phyloP scores from a whole-genome alignment of 768 basidiomycete genomes.

The Hericium alpestre region DNA sequence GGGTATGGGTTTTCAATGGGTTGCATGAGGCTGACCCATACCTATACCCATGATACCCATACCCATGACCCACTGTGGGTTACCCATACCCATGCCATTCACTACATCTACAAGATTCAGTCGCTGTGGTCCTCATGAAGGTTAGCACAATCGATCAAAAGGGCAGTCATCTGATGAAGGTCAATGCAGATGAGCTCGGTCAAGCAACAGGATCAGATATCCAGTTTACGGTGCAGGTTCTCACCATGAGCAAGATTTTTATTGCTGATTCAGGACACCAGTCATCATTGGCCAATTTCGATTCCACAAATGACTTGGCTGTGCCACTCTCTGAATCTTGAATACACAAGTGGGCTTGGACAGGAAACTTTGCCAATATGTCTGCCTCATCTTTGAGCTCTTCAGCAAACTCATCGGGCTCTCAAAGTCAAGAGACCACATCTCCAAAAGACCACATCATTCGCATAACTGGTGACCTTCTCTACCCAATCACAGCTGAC shows the following conservation, averaged over 20 bases:
- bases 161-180: not conserved
- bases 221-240: not conserved
- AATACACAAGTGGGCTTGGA: not conserved
- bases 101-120: no score
- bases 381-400: not conserved
- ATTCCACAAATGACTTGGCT: no score
- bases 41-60: no score
- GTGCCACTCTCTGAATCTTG: not conserved
- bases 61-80: not conserved
- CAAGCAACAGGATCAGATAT: not conserved
- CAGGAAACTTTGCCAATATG: not conserved
- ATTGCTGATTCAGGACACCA: not conserved
- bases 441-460: not conserved
- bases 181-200: not conserved
- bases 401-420: not conserved
- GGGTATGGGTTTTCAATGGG: no score
- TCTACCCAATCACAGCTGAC: not conserved
- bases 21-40: no score
- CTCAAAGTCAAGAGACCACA: not conserved
- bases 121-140: no score
- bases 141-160: no score
- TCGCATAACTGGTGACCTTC: not conserved
- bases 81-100: no score
- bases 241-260: not conserved
- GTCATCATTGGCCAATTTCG: no score